Conservation (phyloP, 805 yeast species). For the Saturnispora sekii region DNA sequence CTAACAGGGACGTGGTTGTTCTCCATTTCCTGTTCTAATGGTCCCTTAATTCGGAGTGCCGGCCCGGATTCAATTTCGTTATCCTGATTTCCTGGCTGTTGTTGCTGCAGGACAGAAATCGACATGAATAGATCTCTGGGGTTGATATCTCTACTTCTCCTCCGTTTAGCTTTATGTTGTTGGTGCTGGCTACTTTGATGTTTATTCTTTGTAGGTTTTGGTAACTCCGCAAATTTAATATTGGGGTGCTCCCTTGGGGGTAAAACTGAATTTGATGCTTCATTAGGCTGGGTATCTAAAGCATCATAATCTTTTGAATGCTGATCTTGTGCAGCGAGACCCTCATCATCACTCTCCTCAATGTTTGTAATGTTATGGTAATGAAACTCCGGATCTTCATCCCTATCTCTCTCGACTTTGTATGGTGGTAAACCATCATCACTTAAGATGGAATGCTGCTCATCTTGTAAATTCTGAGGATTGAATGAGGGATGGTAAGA, state of each 20-base stretch:
- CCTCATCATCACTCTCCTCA: background rate
- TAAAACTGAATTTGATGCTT: background rate
- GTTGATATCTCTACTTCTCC: slow-evolving; percentile 38
- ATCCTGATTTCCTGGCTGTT: slow-evolving; percentile 28
- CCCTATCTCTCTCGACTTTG: too few species aligned
- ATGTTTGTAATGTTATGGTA: background rate
- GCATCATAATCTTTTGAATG: background rate
- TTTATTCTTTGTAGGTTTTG: slow-evolving; percentile 37
- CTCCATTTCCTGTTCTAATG: slow-evolving; percentile 51
- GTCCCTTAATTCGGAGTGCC: slow-evolving; percentile 67
- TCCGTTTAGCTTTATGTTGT: background rate
- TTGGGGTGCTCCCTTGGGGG: slow-evolving; percentile 17
- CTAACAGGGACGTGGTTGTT: slow-evolving; percentile 15
- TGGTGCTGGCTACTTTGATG: background rate
- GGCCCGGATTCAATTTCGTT: slow-evolving; percentile 56
- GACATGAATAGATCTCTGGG: slow-evolving; percentile 83
- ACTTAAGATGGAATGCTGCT: too few species aligned
- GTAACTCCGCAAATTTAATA: slow-evolving; percentile 52
- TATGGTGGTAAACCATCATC: too few species aligned
- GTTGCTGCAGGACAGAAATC: slow-evolving; percentile 61
- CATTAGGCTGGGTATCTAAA: background rate
- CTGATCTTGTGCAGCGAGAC: background rate
- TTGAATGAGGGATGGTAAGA: too few species aligned
- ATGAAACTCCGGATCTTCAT: too few species aligned
- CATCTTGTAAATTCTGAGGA: too few species aligned